Evolutionary conservation across 2,329 filamentous ascomycete species (phyloP).

Genomic region (Grosmannia huntii): DNA sequence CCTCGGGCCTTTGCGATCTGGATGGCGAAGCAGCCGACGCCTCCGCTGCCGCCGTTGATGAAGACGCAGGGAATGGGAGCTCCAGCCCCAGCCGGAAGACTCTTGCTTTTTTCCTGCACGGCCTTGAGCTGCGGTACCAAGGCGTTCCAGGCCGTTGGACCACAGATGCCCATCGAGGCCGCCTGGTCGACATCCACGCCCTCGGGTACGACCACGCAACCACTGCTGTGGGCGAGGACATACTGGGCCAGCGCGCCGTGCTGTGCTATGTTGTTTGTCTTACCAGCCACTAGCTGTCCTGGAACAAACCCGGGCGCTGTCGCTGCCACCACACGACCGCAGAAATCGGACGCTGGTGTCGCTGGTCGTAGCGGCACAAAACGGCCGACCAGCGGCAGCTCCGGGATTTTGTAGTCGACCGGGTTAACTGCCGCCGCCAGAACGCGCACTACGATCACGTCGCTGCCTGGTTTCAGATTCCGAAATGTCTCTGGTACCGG

Average conservation of each 20-base stretch:
- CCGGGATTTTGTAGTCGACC: constrained; percentile 35
- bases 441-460: constrained; percentile 30
- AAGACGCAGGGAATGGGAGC: constrained; percentile 13
- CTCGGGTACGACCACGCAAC: constrained; percentile 8
- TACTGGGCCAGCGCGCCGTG: constrained; percentile 13
- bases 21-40: constrained; percentile 22
- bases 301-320: constrained; percentile 2
- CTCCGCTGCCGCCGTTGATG: constrained; percentile 25
- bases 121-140: constrained; percentile 10
- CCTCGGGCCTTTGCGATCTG: constrained; percentile 24
- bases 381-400: constrained; percentile 25
- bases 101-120: not conserved
- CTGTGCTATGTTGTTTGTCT: constrained; percentile 1
- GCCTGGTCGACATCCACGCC: constrained; percentile 12
- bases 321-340: constrained; percentile 30
- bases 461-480: constrained; percentile 11
- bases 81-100: not conserved
- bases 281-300: constrained; percentile 13
- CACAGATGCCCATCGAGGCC: constrained; percentile 14
- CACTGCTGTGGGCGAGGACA: constrained; percentile 4
- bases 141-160: constrained; percentile 14
- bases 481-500: constrained; percentile 9
- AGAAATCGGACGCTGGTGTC: constrained; percentile 36
- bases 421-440: constrained; percentile 32
- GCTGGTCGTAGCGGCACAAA: constrained; percentile 25